Conservation (phyloP, 2,329 filamentous ascomycete genomes). For the Phialophora macrospora region DNA sequence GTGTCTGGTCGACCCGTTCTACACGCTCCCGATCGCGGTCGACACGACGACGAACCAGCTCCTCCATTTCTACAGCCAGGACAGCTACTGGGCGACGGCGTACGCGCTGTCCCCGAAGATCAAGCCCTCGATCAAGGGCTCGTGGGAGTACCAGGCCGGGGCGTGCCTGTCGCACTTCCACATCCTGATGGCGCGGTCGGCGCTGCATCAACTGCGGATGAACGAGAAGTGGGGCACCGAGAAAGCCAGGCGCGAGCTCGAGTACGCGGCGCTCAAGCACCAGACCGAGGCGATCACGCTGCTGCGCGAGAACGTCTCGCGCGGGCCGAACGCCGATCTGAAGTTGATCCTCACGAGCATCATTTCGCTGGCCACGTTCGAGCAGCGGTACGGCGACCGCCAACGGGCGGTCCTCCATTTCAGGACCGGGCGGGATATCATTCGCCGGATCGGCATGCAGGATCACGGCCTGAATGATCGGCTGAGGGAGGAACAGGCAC, state of each 20-base stretch:
- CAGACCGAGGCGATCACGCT: constrained; percentile 27
- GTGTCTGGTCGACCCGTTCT: constrained; percentile 30
- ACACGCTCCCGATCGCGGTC: constrained; percentile 24
- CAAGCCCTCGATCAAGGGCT: constrained; percentile 29
- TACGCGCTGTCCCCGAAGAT: constrained; percentile 27
- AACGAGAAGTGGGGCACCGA: constrained; percentile 16
- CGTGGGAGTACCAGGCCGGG: constrained; percentile 31
- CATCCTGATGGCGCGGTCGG: constrained; percentile 31
- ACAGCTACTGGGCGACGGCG: constrained; percentile 29
- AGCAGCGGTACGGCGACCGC: constrained; percentile 29
- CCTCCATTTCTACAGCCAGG: constrained; percentile 30
- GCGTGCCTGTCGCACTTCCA: constrained; percentile 27
- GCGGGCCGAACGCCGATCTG: constrained; percentile 17
- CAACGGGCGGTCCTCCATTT: constrained; percentile 25
- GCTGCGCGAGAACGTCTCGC: constrained; percentile 23
- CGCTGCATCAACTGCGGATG: constrained; percentile 30
- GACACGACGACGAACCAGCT: constrained; percentile 29
- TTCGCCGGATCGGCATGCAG: constrained; percentile 25
- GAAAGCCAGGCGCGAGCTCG: constrained; percentile 16
- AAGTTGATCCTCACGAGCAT: constrained; percentile 25
- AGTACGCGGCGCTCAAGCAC: constrained; percentile 28
- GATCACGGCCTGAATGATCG: constrained; percentile 21
- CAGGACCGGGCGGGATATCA: constrained; percentile 21
- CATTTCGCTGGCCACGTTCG: constrained; percentile 29
- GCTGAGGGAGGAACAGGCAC: constrained; percentile 29